Conservation (phyloP, 768 basidiomycete genomes). For the Pulveroboletus ravenelii region DNA sequence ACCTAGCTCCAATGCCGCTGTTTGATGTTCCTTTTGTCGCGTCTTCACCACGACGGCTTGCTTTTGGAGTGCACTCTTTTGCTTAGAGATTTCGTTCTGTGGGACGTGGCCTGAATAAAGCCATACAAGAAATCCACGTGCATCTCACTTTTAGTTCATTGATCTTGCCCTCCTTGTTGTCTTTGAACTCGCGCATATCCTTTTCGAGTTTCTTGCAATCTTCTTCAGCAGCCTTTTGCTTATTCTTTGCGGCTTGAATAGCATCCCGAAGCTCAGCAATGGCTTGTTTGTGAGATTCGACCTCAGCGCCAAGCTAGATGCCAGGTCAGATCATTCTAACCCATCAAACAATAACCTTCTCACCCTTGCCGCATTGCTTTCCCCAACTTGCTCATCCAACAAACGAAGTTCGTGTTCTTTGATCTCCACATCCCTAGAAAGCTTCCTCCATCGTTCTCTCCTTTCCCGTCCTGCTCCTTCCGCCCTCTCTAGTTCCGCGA, state of each 20-base stretch:
- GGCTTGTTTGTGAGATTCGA: conserved; percentile 63
- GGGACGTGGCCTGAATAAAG: background rate
- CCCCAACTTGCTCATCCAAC: conserved; percentile 78
- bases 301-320: conserved; percentile 72
- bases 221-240: conserved; percentile 68
- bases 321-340: background rate
- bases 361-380: conserved; percentile 87
- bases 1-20: conserved; percentile 86
- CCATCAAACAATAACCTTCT: background rate
- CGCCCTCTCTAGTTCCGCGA: conserved; percentile 52
- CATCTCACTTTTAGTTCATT: conserved; percentile 78
- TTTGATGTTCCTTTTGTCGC: conserved; percentile 86
- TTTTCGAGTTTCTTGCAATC: conserved; percentile 87
- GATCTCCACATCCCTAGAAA: conserved; percentile 73
- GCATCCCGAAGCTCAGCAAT: conserved; percentile 56
- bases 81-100: conserved; percentile 67
- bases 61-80: conserved; percentile 78
- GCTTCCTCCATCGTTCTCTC: conserved; percentile 56
- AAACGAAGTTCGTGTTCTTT: conserved; percentile 83
- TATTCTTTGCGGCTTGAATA: conserved; percentile 62
- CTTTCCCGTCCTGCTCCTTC: conserved; percentile 48
- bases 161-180: conserved; percentile 97
- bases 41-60: conserved; percentile 78
- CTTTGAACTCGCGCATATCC: conserved; percentile 98
- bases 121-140: background rate